A percentile compares a stretch with the other conserved stretches of the same genome.
Evolutionary conservation across 495 filamentous ascomycete species (phyloP).

Genomic region (Penicillium arizonense): DNA sequence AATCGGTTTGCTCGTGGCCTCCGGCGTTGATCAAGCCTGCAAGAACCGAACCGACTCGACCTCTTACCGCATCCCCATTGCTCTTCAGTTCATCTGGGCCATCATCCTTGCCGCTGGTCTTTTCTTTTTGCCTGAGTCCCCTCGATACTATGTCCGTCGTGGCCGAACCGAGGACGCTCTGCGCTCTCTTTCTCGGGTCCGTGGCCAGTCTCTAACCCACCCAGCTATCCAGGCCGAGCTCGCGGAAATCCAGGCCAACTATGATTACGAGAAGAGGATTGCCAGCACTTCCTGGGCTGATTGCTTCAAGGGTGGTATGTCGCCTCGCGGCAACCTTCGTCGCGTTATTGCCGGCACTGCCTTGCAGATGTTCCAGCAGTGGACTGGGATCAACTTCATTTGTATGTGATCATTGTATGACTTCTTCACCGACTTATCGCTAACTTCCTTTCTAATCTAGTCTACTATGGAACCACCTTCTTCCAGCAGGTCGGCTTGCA

Average conservation of each 20-base stretch:
- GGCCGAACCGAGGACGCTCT: conserved; percentile 36
- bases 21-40: conserved; percentile 67
- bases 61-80: conserved; percentile 69
- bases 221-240: conserved; percentile 65
- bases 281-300: conserved; percentile 53
- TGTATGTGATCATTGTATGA: conserved; percentile 14
- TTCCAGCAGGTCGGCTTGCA: conserved; percentile 61
- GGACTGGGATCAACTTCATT: conserved; percentile 77
- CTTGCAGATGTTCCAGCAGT: conserved; percentile 74
- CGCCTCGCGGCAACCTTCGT: conserved; percentile 51
- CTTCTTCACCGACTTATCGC: background rate
- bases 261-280: conserved; percentile 58
- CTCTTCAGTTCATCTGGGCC: conserved; percentile 66
- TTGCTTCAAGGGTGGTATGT: conserved; percentile 62
- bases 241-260: conserved; percentile 72
- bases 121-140: conserved; percentile 72
- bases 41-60: conserved; percentile 53
- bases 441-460: conserved; percentile 13
- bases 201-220: conserved; percentile 47
- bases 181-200: conserved; percentile 38
- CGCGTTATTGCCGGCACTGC: conserved; percentile 65
- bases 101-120: conserved; percentile 62
- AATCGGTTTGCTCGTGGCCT: conserved; percentile 67
- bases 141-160: conserved; percentile 60
- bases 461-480: conserved; percentile 71